Evolutionary conservation across 1,284 basidiomycete genomes (phyloP).

Genomic region (Athelia psychrophila): DNA sequence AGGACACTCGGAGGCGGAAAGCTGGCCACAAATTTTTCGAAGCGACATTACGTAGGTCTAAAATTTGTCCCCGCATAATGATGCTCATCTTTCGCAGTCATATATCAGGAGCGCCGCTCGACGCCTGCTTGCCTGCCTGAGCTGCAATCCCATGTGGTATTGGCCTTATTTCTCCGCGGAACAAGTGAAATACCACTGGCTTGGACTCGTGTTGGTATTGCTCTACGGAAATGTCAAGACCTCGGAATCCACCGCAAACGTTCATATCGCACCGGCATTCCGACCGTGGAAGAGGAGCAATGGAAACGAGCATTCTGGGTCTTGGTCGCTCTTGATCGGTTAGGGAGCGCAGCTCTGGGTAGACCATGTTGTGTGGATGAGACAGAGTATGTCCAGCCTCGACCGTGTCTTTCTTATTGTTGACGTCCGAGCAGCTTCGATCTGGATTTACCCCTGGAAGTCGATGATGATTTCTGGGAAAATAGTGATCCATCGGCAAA

Average conservation of each 20-base stretch:
- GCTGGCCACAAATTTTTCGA: conserved; percentile 72
- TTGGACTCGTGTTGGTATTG: conserved; percentile 68
- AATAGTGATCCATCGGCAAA: conserved; percentile 40
- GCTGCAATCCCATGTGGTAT: conserved; percentile 60
- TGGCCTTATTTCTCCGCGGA: conserved; percentile 49
- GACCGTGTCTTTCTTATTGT: conserved; percentile 3
- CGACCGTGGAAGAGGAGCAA: conserved; percentile 59
- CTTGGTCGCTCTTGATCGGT: conserved; percentile 58
- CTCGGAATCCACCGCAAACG: conserved; percentile 64
- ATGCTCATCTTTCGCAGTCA: conserved; percentile 24
- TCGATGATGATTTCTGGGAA: conserved; percentile 87
- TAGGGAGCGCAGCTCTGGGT: conserved; percentile 66
- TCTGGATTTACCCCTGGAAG: conserved; percentile 73
- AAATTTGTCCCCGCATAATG: not conserved
- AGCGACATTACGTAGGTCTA: conserved; percentile 42
- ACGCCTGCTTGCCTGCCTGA: conserved; percentile 70
- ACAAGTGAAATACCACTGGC: conserved; percentile 54
- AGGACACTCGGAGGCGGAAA: conserved; percentile 37
- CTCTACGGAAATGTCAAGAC: conserved; percentile 69
- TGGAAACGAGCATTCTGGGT: conserved; percentile 78
- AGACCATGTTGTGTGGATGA: conserved; percentile 70
- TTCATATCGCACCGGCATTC: conserved; percentile 42
- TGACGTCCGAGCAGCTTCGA: conserved; percentile 55
- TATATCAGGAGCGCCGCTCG: conserved; percentile 55
- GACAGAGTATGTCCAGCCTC: conserved; percentile 61